Percentiles rank a stretch among this genome's conserved stretches.
These are phyloP conservation scores for Alisma plantagoaquatica DNA, from an alignment of 106 monocot genomes.

Conservation along the genomic window DNA sequence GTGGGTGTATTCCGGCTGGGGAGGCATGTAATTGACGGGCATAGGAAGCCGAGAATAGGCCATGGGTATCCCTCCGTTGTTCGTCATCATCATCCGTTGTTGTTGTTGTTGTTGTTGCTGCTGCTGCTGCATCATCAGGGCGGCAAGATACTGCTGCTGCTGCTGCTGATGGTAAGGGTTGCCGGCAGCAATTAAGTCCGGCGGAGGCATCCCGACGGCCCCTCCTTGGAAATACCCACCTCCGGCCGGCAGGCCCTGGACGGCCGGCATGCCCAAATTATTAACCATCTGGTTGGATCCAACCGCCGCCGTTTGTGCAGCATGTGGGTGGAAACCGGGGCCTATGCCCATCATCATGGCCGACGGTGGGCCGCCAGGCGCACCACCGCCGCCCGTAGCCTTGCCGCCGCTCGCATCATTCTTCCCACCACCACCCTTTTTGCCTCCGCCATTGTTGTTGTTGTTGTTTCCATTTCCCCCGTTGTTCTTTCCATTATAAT, in stretches of 20 bases:
- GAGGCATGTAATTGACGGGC: slow-evolving; percentile 9
- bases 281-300: too few relatives aligned
- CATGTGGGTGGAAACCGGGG: slow-evolving; percentile 1
- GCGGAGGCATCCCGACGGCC: slow-evolving; percentile 2
- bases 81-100: slow-evolving; percentile 10
- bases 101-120: too few relatives aligned
- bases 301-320: slow-evolving; percentile 7
- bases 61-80: slow-evolving; percentile 9
- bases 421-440: background rate
- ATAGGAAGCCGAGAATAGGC: slow-evolving; percentile 7
- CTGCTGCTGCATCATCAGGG: slow-evolving; percentile 21
- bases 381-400: background rate
- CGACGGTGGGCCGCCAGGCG: slow-evolving; percentile 4
- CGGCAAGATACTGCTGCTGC: slow-evolving; percentile 23
- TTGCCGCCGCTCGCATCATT: background rate
- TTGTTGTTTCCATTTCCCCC: too few relatives aligned
- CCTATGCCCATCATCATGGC: slow-evolving; percentile 3
- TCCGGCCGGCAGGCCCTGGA: slow-evolving; percentile 21
- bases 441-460: slow-evolving; percentile 6
- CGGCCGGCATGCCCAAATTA: slow-evolving; percentile 8
- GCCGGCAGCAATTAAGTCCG: slow-evolving; percentile 16
- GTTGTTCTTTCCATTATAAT: too few relatives aligned
- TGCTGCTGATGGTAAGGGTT: slow-evolving; percentile 32
- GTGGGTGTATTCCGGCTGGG: slow-evolving; percentile 11
- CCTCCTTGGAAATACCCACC: slow-evolving; percentile 16